Percentiles rank a stretch among this genome's conserved stretches.
Conservation (phyloP, 2,329 filamentous ascomycete genomes). For the Phyllosticta citrichinensis region DNA sequence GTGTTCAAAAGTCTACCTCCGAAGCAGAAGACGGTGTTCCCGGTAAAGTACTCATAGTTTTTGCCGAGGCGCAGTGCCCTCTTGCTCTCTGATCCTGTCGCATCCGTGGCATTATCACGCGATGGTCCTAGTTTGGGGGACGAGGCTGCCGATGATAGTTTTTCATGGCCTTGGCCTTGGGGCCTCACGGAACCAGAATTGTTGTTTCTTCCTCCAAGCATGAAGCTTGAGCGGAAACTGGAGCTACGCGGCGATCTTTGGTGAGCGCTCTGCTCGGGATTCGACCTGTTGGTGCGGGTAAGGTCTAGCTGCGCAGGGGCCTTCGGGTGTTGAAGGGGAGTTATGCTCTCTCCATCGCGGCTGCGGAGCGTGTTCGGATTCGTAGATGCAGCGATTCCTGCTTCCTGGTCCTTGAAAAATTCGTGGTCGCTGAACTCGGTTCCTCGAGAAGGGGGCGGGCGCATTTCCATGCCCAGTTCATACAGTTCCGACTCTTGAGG, state of each 20-base stretch:
- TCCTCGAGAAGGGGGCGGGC: constrained; percentile 61
- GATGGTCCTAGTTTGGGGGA: constrained; percentile 54
- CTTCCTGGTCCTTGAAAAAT: constrained; percentile 53
- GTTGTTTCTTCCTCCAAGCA: constrained; percentile 50
- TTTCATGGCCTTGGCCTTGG: constrained; percentile 55
- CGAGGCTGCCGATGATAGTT: constrained; percentile 70
- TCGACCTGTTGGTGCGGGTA: constrained; percentile 35
- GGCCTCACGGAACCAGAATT: constrained; percentile 30
- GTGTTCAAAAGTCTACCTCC: constrained; percentile 84
- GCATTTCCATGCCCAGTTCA: background rate
- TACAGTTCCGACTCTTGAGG: background rate
- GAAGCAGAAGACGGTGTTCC: constrained; percentile 83
- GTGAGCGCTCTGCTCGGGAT: background rate
- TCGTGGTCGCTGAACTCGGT: constrained; percentile 73
- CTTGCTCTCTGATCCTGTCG: background rate
- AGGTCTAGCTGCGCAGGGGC: constrained; percentile 47
- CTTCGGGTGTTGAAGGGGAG: constrained; percentile 55
- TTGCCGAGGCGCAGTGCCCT: constrained; percentile 41
- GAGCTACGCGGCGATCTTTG: constrained; percentile 6
- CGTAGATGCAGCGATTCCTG: constrained; percentile 65
- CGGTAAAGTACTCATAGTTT: constrained; percentile 88
- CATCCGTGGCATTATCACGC: constrained; percentile 29
- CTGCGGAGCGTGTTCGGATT: constrained; percentile 50
- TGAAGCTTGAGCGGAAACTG: constrained; percentile 30
- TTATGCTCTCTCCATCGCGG: constrained; percentile 63